Conservation (phyloP, 176 grass and related monocot genomes). For the Aegilops bicornis region DNA sequence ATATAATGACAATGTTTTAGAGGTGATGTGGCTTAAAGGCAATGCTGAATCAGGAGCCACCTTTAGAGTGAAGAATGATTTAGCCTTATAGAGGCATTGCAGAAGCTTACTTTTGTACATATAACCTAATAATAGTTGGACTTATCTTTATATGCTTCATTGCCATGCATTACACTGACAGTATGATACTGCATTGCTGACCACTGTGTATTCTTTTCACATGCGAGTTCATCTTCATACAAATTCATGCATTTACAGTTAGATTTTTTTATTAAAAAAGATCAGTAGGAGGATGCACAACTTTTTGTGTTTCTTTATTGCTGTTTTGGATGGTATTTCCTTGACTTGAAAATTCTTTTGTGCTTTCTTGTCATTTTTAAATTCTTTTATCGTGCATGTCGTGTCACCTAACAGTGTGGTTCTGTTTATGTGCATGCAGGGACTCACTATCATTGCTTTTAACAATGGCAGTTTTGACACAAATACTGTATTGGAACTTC, state of each 20-base stretch:
- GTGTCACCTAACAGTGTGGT: constrained; percentile 7
- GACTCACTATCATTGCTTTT: constrained; percentile 90
- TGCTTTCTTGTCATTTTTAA: not conserved
- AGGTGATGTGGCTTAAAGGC: not conserved
- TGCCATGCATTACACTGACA: constrained; percentile 1
- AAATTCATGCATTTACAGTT: not conserved
- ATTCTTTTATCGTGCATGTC: not conserved
- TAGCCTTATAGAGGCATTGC: not conserved
- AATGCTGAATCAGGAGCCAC: not conserved
- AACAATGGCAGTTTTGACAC: constrained; percentile 52
- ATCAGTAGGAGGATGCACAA: not conserved
- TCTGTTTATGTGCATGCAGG: constrained; percentile 56
- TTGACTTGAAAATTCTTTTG: constrained; percentile 5
- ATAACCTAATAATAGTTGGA: not conserved
- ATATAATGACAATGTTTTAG: not conserved
- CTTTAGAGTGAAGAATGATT: constrained; percentile 17
- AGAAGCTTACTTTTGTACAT: constrained; percentile 3
- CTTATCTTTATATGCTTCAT: constrained; percentile 20
- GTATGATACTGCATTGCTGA: not conserved
- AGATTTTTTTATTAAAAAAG: not conserved
- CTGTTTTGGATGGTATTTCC: not conserved
- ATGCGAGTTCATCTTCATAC: not conserved
- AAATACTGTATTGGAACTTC: constrained; percentile 53
- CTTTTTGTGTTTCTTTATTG: constrained; percentile 5
- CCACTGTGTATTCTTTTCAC: not conserved